These are phyloP conservation scores for Apiospora pterosperma DNA, from an alignment of 2,329 filamentous ascomycete species.

Conservation along the genomic window DNA sequence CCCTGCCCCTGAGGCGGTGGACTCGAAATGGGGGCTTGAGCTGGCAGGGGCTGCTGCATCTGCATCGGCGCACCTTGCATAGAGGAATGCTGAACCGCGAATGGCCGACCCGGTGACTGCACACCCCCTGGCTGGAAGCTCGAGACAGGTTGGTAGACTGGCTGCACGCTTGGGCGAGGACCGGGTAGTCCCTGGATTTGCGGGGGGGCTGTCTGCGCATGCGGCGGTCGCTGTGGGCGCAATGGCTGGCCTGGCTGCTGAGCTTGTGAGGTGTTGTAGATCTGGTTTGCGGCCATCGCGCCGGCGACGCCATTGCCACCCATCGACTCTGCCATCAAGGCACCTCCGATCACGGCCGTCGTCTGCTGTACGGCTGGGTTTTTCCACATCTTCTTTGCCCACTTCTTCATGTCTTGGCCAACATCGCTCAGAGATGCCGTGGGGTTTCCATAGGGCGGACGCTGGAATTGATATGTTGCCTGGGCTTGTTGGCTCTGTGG, in stretches of 20 bases:
- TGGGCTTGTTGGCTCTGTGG: not conserved
- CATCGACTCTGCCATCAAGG: conserved; percentile 18
- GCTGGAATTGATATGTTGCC: not conserved
- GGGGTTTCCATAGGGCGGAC: not conserved
- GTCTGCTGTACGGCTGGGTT: conserved; percentile 23
- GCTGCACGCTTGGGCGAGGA: conserved; percentile 6
- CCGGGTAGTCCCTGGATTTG: conserved; percentile 12
- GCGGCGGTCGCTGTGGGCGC: conserved; percentile 1
- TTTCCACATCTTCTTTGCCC: conserved; percentile 25
- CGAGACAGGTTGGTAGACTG: conserved; percentile 10
- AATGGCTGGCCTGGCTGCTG: conserved; percentile 3
- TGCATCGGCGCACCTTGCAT: conserved; percentile 13
- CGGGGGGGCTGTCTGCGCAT: conserved; percentile 14
- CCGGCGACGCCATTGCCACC: conserved; percentile 13
- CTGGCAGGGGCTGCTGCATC: conserved; percentile 10
- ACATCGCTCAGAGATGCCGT: not conserved
- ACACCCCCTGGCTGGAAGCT: conserved; percentile 15
- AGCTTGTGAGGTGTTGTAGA: conserved; percentile 12
- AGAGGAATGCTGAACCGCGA: conserved; percentile 18
- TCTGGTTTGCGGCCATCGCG: conserved; percentile 12
- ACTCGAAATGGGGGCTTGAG: conserved; percentile 8
- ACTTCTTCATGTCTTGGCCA: conserved; percentile 27
- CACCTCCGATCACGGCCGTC: conserved; percentile 18
- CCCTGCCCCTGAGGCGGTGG: not conserved
- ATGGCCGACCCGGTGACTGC: conserved; percentile 20